Conservation (phyloP, 2,329 filamentous ascomycete species). For the Colletotrichum euphorbiae region DNA sequence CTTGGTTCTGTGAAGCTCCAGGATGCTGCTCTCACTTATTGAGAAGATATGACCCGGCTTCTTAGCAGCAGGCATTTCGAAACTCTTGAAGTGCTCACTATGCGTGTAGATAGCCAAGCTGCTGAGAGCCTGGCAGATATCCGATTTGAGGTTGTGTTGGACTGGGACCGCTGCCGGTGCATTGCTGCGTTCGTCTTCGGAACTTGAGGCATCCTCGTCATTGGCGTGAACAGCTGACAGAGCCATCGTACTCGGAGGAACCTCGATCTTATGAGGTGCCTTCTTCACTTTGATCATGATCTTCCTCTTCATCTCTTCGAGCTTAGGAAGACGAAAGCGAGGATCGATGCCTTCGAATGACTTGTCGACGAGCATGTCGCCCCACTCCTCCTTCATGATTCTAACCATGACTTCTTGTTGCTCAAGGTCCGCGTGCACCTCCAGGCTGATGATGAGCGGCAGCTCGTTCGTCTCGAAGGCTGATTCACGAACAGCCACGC, state of each 20-base stretch:
- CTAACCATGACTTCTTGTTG: slow-evolving; percentile 94
- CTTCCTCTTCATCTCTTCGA: slow-evolving; percentile 79
- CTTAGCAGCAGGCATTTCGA: slow-evolving; percentile 72
- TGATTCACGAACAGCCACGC: slow-evolving; percentile 79
- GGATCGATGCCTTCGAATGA: slow-evolving; percentile 64
- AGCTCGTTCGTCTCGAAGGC: slow-evolving; percentile 82
- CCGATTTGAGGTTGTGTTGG: slow-evolving; percentile 61
- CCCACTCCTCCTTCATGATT: slow-evolving; percentile 93
- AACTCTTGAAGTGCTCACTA: slow-evolving; percentile 82
- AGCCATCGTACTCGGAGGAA: slow-evolving; percentile 47
- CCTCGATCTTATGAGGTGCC: slow-evolving; percentile 52
- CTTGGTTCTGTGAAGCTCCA: slow-evolving; percentile 67
- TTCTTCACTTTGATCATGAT: slow-evolving; percentile 88
- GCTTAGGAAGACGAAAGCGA: slow-evolving; percentile 70
- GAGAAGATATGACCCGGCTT: slow-evolving; percentile 82
- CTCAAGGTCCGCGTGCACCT: slow-evolving; percentile 84
- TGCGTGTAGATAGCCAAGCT: slow-evolving; percentile 87
- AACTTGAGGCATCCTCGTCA: slow-evolving; percentile 55
- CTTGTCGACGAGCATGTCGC: slow-evolving; percentile 75
- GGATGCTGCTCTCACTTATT: slow-evolving; percentile 84
- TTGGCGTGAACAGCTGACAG: slow-evolving; percentile 47
- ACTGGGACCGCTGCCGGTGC: slow-evolving; percentile 2
- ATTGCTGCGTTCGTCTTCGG: slow-evolving; percentile 56
- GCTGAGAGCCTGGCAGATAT: slow-evolving; percentile 78
- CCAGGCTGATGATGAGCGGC: slow-evolving; percentile 90